Evolutionary conservation across 78 protist genomes (phyloP).

Genomic region (Dictyostelium intermedium): DNA sequence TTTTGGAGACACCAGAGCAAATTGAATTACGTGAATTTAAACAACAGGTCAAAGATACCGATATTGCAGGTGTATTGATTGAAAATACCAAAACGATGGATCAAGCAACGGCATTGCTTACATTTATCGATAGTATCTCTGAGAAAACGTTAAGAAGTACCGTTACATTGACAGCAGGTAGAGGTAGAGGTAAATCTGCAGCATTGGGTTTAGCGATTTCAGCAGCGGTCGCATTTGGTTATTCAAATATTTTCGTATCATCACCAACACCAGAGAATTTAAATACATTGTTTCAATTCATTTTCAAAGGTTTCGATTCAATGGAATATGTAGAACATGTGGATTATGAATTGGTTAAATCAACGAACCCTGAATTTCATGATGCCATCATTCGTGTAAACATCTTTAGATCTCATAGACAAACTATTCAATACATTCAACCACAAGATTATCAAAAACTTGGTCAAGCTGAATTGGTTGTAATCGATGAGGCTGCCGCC

Average conservation of each 20-base stretch:
- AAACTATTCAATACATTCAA: conserved; percentile 96
- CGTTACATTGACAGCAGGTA: conserved; percentile 97
- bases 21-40: conserved; percentile 83
- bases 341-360: conserved; percentile 95
- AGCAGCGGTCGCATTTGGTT: conserved; percentile 96
- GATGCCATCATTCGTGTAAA: conserved; percentile 93
- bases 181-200: conserved; percentile 99
- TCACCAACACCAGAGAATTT: conserved; percentile 99
- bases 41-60: conserved; percentile 80
- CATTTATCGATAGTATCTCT: conserved; percentile 93
- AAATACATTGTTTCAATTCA: conserved; percentile 97
- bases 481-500: conserved; percentile 99
- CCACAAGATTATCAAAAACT: conserved; percentile 90
- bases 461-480: conserved; percentile 94
- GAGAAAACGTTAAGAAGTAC: conserved; percentile 95
- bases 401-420: conserved; percentile 96
- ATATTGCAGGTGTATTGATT: conserved; percentile 87
- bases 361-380: conserved; percentile 92
- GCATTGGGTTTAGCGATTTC: conserved; percentile 97
- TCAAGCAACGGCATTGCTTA: conserved; percentile 93
- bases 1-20: conserved; percentile 33
- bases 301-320: conserved; percentile 94
- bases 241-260: conserved; percentile 97
- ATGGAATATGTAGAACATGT: conserved; percentile 94
- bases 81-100: conserved; percentile 73